A percentile compares a stretch with the other conserved stretches of the same genome.
phyloP scores from a whole-genome alignment of 1,139 yeast genomes.

The Trichomonascaceae sp. region DNA sequence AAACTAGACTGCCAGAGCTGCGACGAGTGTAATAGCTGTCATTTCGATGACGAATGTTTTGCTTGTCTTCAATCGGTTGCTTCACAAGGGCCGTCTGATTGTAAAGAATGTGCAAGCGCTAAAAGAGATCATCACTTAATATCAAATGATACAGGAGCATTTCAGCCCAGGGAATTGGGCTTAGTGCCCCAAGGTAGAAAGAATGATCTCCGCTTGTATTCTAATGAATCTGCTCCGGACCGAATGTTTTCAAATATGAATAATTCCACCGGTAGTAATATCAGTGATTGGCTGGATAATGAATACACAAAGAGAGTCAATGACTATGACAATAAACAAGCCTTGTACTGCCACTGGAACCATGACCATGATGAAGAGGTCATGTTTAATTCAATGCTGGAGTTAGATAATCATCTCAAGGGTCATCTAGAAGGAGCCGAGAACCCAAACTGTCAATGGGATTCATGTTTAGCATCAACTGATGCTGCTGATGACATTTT shows the following conservation, averaged over 20 bases:
- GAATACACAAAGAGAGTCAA: slow-evolving; percentile 1
- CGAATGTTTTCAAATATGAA: not conserved
- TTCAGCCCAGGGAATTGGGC: not conserved
- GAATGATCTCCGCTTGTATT: not conserved
- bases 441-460: slow-evolving; percentile 33
- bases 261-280: not conserved
- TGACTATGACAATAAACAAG: slow-evolving; percentile 4
- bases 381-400: slow-evolving; percentile 24
- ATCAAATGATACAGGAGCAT: not conserved
- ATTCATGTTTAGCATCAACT: slow-evolving; percentile 32
- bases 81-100: slow-evolving; percentile 8
- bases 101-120: slow-evolving; percentile 18
- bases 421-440: slow-evolving; percentile 11
- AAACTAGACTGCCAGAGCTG: slow-evolving; percentile 7
- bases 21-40: slow-evolving; percentile 6
- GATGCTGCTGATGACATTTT: slow-evolving; percentile 31
- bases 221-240: not conserved
- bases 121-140: slow-evolving; percentile 14
- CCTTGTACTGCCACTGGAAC: slow-evolving; percentile 32
- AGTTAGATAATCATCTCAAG: slow-evolving; percentile 29
- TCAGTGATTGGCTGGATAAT: slow-evolving; percentile 6
- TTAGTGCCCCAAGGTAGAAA: not conserved
- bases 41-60: slow-evolving; percentile 7
- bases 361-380: slow-evolving; percentile 29
- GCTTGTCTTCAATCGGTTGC: slow-evolving; percentile 1